Evolutionary conservation across 2,329 filamentous ascomycete genomes (phyloP).

Genomic region (Aspergillus carbonarius): DNA sequence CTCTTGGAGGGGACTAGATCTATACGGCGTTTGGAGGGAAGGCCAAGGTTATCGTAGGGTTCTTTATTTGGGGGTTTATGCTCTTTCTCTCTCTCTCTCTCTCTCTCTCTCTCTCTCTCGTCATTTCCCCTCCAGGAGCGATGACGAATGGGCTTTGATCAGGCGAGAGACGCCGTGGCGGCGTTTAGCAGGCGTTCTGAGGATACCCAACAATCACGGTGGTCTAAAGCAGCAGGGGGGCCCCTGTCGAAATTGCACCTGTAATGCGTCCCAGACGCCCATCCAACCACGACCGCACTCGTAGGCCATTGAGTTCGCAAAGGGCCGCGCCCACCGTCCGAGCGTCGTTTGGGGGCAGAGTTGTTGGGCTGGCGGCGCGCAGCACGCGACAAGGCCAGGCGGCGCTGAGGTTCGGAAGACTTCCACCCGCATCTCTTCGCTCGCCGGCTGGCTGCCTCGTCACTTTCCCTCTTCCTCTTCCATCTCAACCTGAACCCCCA

Average conservation of each 20-base stretch:
- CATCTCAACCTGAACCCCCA: conserved; percentile 7
- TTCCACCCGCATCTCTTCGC: conserved; percentile 34
- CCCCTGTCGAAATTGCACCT: neutral
- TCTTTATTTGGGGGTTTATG: neutral
- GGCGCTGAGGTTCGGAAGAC: conserved; percentile 30
- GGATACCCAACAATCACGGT: conserved; percentile 17
- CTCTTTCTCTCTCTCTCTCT: neutral
- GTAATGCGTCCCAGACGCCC: neutral
- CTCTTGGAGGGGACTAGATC: neutral
- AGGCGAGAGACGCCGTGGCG: neutral
- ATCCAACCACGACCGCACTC: neutral
- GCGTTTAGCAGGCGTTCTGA: conserved; percentile 9
- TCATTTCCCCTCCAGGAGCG: neutral
- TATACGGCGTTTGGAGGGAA: neutral
- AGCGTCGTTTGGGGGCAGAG: neutral
- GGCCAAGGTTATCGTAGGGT: neutral
- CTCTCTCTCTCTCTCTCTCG: neutral
- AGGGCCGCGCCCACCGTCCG: neutral
- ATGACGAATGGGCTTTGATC: neutral
- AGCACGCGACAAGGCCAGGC: conserved; percentile 23
- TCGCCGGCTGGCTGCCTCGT: conserved; percentile 13
- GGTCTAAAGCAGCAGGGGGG: neutral
- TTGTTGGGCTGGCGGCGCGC: conserved; percentile 1
- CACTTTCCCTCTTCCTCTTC: conserved; percentile 15
- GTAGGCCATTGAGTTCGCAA: neutral